These are phyloP conservation scores for Tetrapisispora arboricola DNA, from an alignment of 805 yeast species.

Conservation along the genomic window DNA sequence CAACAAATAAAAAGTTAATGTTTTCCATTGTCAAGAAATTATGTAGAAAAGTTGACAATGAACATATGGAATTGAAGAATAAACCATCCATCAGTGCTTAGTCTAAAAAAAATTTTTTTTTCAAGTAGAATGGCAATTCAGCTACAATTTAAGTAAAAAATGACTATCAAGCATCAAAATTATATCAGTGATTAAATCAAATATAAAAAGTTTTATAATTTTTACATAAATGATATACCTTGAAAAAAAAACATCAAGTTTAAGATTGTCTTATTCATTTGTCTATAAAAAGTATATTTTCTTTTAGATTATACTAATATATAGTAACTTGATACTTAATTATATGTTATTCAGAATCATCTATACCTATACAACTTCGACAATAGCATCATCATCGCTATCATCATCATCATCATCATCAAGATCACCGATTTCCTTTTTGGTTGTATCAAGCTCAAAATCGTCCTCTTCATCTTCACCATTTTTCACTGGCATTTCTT, in stretches of 20 bases:
- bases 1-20: conserved; percentile 24
- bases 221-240: too few species aligned
- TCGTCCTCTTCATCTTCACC: conserved; percentile 37
- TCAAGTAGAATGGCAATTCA: not conserved
- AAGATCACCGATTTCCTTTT: conserved; percentile 7
- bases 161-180: not conserved
- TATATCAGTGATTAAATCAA: too few species aligned
- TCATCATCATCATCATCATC: conserved; percentile 12
- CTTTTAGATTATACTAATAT: too few species aligned
- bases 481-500: conserved; percentile 37
- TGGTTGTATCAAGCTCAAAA: conserved; percentile 19
- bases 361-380: conserved; percentile 31
- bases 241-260: too few species aligned
- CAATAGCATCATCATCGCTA: conserved; percentile 26
- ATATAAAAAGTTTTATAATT: too few species aligned
- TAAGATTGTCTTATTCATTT: too few species aligned
- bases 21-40: conserved; percentile 24
- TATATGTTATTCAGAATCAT: too few species aligned
- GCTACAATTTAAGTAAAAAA: not conserved
- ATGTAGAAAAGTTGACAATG: conserved; percentile 24
- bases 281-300: too few species aligned
- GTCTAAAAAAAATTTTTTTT: not conserved
- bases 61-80: conserved; percentile 24
- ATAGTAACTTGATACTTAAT: too few species aligned
- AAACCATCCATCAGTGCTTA: conserved; percentile 1